phyloP scores from a whole-genome alignment of 2,329 filamentous ascomycete genomes.

The Hypomyces rosellus region DNA sequence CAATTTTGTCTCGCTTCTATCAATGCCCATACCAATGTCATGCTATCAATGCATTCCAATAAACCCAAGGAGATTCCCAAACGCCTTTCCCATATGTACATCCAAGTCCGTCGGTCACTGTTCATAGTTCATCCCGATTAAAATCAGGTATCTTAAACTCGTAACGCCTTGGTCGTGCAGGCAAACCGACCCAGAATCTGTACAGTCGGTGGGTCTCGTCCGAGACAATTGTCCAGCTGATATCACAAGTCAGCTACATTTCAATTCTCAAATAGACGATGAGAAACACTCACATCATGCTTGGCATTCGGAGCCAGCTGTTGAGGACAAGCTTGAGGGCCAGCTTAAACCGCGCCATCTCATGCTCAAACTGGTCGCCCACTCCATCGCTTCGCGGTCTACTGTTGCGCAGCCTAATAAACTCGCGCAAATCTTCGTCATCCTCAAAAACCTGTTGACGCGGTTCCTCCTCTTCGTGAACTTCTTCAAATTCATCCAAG shows the following conservation, averaged over 20 bases:
- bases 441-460: constrained; percentile 27
- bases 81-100: neutral
- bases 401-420: constrained; percentile 27
- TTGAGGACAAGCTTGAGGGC: constrained; percentile 60
- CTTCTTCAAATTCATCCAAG: constrained; percentile 10
- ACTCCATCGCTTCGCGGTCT: constrained; percentile 28
- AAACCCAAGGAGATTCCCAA: neutral
- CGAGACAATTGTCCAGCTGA: constrained; percentile 38
- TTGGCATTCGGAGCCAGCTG: constrained; percentile 65
- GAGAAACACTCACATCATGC: constrained; percentile 55
- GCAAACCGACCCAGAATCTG: constrained; percentile 48
- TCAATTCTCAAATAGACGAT: neutral
- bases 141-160: constrained; percentile 36
- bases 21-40: neutral
- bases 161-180: constrained; percentile 44
- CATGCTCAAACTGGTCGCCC: constrained; percentile 54
- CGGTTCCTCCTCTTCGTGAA: constrained; percentile 23
- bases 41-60: neutral
- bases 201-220: constrained; percentile 41
- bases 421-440: constrained; percentile 21
- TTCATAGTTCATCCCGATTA: constrained; percentile 42
- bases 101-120: neutral
- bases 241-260: neutral
- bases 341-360: constrained; percentile 56
- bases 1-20: neutral